Conservation (phyloP, 257 asterid species). For the Phtheirospermum japonicum region DNA sequence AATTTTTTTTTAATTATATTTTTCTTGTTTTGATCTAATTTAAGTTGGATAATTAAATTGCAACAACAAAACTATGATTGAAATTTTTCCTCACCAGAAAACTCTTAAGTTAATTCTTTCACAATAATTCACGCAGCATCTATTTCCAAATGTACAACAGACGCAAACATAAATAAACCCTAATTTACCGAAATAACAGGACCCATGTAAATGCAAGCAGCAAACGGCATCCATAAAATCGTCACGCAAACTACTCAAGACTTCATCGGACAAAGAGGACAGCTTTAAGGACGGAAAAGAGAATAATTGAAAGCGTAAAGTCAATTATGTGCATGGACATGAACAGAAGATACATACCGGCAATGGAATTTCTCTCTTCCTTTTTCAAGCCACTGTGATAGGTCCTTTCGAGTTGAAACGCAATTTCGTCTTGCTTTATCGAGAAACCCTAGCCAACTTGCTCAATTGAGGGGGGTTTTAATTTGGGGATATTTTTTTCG, state of each 20-base stretch:
- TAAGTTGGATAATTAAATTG: too few relatives aligned
- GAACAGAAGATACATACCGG: conserved; percentile 1
- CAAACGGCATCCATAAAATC: not conserved
- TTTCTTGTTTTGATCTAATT: too few relatives aligned
- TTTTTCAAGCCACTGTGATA: conserved; percentile 1
- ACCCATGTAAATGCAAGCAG: not conserved
- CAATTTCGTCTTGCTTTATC: not conserved
- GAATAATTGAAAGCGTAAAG: not conserved
- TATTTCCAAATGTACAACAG: not conserved
- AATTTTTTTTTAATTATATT: too few relatives aligned
- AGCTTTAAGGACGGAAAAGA: not conserved
- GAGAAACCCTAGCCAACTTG: conserved; percentile 25
- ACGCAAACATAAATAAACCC: not conserved
- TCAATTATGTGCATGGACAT: not conserved
- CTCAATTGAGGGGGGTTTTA: conserved; percentile 13
- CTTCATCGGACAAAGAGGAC: not conserved
- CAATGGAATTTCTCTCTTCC: not conserved
- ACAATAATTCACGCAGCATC: not conserved
- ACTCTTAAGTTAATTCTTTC: not conserved
- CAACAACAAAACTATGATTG: too few relatives aligned
- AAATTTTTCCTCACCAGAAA: not conserved
- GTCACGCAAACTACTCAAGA: not conserved
- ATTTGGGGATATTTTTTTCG: conserved; percentile 17
- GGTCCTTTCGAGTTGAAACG: not conserved
- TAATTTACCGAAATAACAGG: not conserved